Conservation (phyloP, 441 rosid genomes). For the Populus hybrid region DNA sequence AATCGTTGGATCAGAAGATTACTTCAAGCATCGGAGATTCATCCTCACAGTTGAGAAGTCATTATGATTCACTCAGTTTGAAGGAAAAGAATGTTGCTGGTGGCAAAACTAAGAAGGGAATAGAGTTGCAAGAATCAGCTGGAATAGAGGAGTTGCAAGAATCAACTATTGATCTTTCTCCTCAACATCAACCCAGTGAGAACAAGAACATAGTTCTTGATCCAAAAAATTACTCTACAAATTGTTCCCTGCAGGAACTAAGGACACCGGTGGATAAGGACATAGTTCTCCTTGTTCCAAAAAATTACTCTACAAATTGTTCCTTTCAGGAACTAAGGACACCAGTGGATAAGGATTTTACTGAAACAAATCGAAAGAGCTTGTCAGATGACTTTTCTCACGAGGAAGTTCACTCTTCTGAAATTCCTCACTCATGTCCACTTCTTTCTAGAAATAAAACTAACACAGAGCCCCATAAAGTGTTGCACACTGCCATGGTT, state of each 20-base stretch:
- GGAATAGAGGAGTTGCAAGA: constrained; percentile 16
- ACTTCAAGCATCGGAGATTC: constrained; percentile 25
- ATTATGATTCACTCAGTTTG: constrained; percentile 18
- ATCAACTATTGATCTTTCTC: constrained; percentile 25
- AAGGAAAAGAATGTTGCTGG: constrained; percentile 24
- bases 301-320: constrained; percentile 17
- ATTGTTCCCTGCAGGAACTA: constrained; percentile 19
- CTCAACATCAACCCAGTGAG: constrained; percentile 27
- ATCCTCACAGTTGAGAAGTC: constrained; percentile 24
- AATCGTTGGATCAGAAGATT: constrained; percentile 18
- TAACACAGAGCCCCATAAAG: constrained; percentile 26
- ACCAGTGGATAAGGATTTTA: constrained; percentile 21
- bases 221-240: constrained; percentile 28
- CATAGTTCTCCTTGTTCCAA: constrained; percentile 41
- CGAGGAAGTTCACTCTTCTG: constrained; percentile 27
- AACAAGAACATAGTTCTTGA: constrained; percentile 37
- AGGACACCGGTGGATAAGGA: constrained; percentile 16
- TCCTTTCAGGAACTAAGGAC: constrained; percentile 19
- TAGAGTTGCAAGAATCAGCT: no score
- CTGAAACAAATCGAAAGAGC: constrained; percentile 22
- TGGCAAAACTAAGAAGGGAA: constrained; percentile 23
- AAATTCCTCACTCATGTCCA: constrained; percentile 48
- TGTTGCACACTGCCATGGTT: constrained; percentile 16
- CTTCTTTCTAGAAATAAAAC: constrained; percentile 36
- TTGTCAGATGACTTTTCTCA: constrained; percentile 27